Percentiles rank a stretch among this genome's conserved stretches.
Conservation (phyloP, 495 filamentous ascomycete genomes). For the Hypoxylon perforatum region DNA sequence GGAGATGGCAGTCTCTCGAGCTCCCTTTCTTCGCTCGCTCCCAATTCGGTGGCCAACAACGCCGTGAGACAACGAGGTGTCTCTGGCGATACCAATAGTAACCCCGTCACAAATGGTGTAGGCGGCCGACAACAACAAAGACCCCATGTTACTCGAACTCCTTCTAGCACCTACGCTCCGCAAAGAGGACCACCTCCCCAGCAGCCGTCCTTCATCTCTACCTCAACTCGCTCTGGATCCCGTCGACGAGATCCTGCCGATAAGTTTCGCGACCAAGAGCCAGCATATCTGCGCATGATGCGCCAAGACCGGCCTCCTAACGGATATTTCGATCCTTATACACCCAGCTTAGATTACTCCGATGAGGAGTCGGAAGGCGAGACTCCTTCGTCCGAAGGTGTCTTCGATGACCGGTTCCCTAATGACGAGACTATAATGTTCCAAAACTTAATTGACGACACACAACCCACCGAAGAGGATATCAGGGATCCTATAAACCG, state of each 20-base stretch:
- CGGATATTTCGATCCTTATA: conserved; percentile 81
- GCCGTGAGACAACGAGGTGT: conserved; percentile 46
- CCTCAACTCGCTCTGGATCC: conserved; percentile 71
- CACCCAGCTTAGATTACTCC: conserved; percentile 70
- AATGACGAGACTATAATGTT: conserved; percentile 95
- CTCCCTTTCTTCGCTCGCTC: conserved; percentile 50
- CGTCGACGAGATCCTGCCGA: conserved; percentile 82
- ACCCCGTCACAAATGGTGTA: conserved; percentile 38
- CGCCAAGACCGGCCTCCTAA: conserved; percentile 69
- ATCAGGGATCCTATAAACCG: conserved; percentile 87
- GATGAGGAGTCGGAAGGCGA: conserved; percentile 88
- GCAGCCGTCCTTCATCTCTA: conserved; percentile 51
- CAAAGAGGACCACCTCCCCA: conserved; percentile 50
- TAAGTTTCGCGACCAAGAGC: conserved; percentile 66
- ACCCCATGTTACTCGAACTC: conserved; percentile 52
- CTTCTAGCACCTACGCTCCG: conserved; percentile 63
- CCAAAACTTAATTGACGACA: conserved; percentile 82
- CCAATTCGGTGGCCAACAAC: conserved; percentile 55
- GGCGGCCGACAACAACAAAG: conserved; percentile 38
- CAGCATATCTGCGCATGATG: conserved; percentile 60
- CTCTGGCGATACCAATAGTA: conserved; percentile 6
- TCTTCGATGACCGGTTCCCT: conserved; percentile 79
- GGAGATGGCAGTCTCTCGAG: conserved; percentile 47
- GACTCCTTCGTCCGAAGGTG: conserved; percentile 84
- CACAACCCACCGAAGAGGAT: conserved; percentile 88